Conservation (phyloP, 2,329 filamentous ascomycete genomes). For the Claviceps purpurea region DNA sequence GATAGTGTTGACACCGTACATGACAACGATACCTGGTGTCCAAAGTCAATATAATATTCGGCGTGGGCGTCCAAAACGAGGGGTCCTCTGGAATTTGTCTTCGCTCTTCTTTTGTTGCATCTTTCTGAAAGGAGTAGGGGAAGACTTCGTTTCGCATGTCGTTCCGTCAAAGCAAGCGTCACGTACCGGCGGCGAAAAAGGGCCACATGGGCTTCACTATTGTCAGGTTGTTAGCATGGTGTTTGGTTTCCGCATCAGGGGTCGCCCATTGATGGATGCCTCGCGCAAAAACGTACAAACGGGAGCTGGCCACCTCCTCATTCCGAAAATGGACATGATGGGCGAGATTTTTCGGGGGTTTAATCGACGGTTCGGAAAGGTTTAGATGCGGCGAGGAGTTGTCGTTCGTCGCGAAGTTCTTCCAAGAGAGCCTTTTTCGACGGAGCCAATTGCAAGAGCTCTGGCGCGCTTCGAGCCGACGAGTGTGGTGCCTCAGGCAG, state of each 20-base stretch:
- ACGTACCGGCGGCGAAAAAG: conserved; percentile 90
- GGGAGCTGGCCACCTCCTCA: conserved; percentile 72
- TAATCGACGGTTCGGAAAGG: conserved; percentile 22
- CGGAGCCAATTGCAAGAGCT: conserved; percentile 14
- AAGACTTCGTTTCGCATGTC: not conserved
- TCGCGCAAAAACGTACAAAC: conserved; percentile 53
- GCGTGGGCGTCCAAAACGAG: not conserved
- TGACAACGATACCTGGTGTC: conserved; percentile 62
- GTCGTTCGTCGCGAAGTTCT: conserved; percentile 9
- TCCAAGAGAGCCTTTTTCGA: conserved; percentile 28
- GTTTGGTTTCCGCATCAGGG: conserved; percentile 9
- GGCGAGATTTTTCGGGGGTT: conserved; percentile 20
- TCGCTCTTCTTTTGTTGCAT: not conserved
- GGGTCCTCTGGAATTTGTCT: not conserved
- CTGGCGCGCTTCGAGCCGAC: conserved; percentile 18
- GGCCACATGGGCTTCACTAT: conserved; percentile 82
- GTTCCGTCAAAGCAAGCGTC: conserved; percentile 2
- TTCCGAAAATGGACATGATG: conserved; percentile 65
- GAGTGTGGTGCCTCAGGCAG: conserved; percentile 16
- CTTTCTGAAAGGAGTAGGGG: too few relatives aligned
- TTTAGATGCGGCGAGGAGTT: conserved; percentile 4
- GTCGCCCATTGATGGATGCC: conserved; percentile 2
- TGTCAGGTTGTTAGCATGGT: conserved; percentile 11
- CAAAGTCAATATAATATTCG: not conserved
- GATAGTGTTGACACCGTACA: conserved; percentile 81